Conservation (phyloP, 202 grass and related monocot species). For the Panicum virgatum region DNA sequence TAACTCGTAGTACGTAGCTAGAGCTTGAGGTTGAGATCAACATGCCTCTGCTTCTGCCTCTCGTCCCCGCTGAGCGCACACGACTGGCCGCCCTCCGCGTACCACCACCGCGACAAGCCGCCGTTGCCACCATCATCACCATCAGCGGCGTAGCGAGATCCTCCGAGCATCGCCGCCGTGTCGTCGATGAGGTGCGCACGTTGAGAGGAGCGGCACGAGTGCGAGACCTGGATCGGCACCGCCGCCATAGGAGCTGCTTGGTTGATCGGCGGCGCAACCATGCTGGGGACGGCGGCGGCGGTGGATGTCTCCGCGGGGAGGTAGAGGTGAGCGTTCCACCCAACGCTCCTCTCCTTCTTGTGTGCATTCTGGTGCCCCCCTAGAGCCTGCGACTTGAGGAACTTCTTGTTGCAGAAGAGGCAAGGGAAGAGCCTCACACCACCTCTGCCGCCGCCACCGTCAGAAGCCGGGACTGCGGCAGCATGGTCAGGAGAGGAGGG, state of each 20-base stretch:
- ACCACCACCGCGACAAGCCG: neutral
- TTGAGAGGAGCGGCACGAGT: neutral
- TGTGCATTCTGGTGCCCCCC: conserved; percentile 84
- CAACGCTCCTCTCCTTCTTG: conserved; percentile 66
- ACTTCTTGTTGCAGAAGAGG: conserved; percentile 77
- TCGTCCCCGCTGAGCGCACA: neutral
- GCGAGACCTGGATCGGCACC: neutral
- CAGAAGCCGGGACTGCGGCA: neutral
- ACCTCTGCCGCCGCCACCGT: neutral
- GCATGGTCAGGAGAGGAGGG: neutral
- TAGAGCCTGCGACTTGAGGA: conserved; percentile 76
- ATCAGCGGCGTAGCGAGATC: neutral
- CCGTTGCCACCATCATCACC: neutral
- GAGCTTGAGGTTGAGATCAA: conserved; percentile 49
- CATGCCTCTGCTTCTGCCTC: conserved; percentile 21
- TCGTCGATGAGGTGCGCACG: neutral
- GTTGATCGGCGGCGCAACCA: neutral
- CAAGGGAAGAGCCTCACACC: conserved; percentile 57
- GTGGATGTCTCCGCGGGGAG: conserved; percentile 1
- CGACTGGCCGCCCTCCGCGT: neutral
- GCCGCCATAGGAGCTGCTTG: neutral
- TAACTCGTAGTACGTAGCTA: neutral
- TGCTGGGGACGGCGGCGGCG: neutral
- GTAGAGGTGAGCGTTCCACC: conserved; percentile 75
- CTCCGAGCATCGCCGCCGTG: neutral